Base-by-base conservation (phyloP, 495 filamentous ascomycete genomes). In the Penicillium flavigenum region DNA sequence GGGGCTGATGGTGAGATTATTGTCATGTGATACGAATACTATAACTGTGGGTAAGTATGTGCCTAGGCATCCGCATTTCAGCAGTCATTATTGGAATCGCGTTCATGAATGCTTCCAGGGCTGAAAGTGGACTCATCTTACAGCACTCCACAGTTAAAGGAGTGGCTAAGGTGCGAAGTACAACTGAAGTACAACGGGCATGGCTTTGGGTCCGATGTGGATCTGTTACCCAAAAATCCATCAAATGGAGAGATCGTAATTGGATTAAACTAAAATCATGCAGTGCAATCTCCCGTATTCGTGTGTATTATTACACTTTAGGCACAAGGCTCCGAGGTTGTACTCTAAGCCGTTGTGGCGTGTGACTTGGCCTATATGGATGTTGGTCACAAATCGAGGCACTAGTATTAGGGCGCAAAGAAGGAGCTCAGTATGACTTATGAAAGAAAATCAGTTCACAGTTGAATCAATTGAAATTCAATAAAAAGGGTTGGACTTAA, bases 1-100 rank as follows among this genome's bases (percentile, higher is more conserved):
- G 39, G 42, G 20, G 20, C 42, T 44, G 17, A 44, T 44, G 19
- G 12, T 4, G 20, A 22, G 20, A 11, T 7, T n/a, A 11, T 2
- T n/a, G 1, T 39, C 16, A 17, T 39, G 36, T 24, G 42, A 44
- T 44, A 31, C 9, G 29, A 34, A 34, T 12, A 34, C 31, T 11
- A 34, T 10, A 9, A 31, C 29, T 34, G 31, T 32, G 31, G 31
- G 10, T 10, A 34, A 12, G 11, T 34, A 52, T 38, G 36, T 9
- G 11, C 4, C 11, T 34, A 52, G 50, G 50, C 50, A 42, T 42
- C 50, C 11, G 22, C 36, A 24, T 52, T 52, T 52, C 22, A n/a
- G 20, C 20, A 2, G 24, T n/a, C 17, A n/a, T 42, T 9, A 42
- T 52, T 52, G 50, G 50, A 52, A 2, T n/a, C 11, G 5, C 27